These are phyloP conservation scores for Penicillium turbatum DNA, from an alignment of 495 filamentous ascomycete genomes.

Conservation along the genomic window DNA sequence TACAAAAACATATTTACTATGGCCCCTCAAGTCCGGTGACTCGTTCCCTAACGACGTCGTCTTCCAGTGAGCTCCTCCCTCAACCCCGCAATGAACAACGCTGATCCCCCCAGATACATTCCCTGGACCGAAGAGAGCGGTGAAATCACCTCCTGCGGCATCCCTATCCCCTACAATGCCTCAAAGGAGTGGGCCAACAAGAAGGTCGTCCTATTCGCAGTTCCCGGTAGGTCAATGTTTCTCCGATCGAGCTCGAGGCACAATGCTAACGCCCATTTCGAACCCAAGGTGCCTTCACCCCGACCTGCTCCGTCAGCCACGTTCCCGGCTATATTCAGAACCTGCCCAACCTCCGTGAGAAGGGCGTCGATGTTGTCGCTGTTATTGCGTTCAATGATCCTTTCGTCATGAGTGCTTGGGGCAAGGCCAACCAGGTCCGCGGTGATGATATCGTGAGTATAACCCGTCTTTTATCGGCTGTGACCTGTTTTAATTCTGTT, in stretches of 20 bases:
- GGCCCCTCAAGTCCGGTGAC: constrained; percentile 73
- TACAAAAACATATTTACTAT: constrained; percentile 23
- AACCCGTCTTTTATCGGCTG: neutral
- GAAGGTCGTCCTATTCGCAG: constrained; percentile 84
- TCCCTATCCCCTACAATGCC: constrained; percentile 72
- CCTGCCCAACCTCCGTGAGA: constrained; percentile 63
- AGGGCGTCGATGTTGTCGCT: constrained; percentile 79
- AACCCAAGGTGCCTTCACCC: constrained; percentile 77
- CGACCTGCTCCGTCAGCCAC: constrained; percentile 81
- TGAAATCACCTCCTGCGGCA: constrained; percentile 68
- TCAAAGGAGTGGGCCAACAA: constrained; percentile 80
- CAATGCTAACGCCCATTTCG: neutral
- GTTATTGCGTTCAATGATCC: constrained; percentile 84
- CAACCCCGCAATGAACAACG: constrained; percentile 2
- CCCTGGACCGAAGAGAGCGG: constrained; percentile 61
- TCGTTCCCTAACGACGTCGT: constrained; percentile 71
- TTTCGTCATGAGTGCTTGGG: constrained; percentile 92
- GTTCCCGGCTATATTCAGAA: constrained; percentile 79
- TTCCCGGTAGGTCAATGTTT: constrained; percentile 56
- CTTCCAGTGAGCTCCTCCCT: constrained; percentile 55
- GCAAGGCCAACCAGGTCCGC: constrained; percentile 80
- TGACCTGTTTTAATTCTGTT: constrained; percentile 20
- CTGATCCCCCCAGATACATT: constrained; percentile 52
- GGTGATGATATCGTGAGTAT: constrained; percentile 66
- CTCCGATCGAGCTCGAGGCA: neutral